Base-by-base conservation (phyloP, 768 basidiomycete genomes). In the Lyophyllum shimeji region DNA sequence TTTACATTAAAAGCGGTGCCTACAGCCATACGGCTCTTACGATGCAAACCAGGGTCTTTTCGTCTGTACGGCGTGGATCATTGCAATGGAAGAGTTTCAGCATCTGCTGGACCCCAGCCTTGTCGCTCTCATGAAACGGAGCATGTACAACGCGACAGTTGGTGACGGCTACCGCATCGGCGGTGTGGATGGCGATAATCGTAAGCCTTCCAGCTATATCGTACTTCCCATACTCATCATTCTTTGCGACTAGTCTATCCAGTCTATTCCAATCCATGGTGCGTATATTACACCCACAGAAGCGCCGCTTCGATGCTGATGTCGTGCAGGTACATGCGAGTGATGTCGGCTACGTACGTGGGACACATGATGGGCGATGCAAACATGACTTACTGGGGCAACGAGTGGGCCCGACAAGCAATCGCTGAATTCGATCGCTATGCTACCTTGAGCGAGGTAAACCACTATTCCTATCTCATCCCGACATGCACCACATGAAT, bases 121-220 rank as follows among this genome's bases (percentile, higher is more conserved):
- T 23, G 58, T 69, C 0, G 42, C 33, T 3, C 52, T 69, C 20
- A 64, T 71, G 50, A 64, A 68, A 48, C 23, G 61, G 40, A 71
- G 69, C 49, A 68, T 71, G 69, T 71, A 68, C 50, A 69, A 71
- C 52, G 66, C 69, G 13, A 71, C 67, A 4, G 57, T 71, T 17
- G 69, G 69, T 3, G 69, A 71, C 45, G 68, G 68, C 2, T 69
- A 69, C 56, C 63, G 69, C 18, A 66, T 69, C 23, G 68, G 66
- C 1, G 69, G 69, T 3, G 57, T 71, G 24, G 60, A 71, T 48
- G 65, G 61, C 4, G 69, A 71, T 45, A 71, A 71, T 52, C 46
- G 69, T 69, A 44, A 39, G 68, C 57, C 11, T 7, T 8, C 3
- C 20, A 24, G 1, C 11, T 13, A 20, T 45, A 29, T 13, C n/a